Evolutionary conservation across 2,329 filamentous ascomycete genomes (phyloP), one percentile per base, ranked within the genome.

Genomic region (Exophiala bonariae): DNA sequence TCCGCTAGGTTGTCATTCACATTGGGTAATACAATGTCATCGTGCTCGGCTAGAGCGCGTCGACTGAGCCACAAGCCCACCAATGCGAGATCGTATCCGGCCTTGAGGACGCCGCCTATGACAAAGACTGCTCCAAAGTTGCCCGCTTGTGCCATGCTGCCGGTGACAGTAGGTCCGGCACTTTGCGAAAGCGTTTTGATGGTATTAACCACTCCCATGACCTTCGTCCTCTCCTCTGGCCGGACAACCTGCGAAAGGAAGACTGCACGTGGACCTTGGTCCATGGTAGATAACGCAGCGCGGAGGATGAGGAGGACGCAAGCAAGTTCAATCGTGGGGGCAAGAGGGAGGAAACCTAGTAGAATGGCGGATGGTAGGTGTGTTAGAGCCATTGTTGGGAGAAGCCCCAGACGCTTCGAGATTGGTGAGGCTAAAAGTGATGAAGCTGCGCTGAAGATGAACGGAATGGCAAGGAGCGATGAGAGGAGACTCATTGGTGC

Each of bases 351-450:
- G 16, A 88, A 65, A 11, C 79, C 71, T 1, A 88, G 74, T 55
- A 82, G 83, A 19, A 88, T 66, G 6, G 85, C 74, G 0, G 83
- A 86, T 0, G 86, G 86, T 0, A 89, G 70, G 57, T 89, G 85
- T 0, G 85, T 87, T 59, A 87, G 86, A 7, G 86, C 83, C 85
- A 89, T 89, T 1, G 85, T 87, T 32, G n/a, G n/a, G n/a, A n/a
- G n/a, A n/a, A 76, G 70, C 13, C 78, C 76, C 37, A 81, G 71
- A 48, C 84, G 80, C 55, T 83, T 82, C 35, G 88, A 77, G 28
- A 89, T 79, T 4, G 84, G 82, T 69, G 57, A 82, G 68, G 65
- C 82, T 69, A 69, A 66, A 3, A 76, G 63, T 10, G 64, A 59
- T 18, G 75, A 65, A 36, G 73, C 62, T 53, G 66, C 72, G 10